Conservation (phyloP, 2,329 filamentous ascomycete species). For the Alternaria longipes region DNA sequence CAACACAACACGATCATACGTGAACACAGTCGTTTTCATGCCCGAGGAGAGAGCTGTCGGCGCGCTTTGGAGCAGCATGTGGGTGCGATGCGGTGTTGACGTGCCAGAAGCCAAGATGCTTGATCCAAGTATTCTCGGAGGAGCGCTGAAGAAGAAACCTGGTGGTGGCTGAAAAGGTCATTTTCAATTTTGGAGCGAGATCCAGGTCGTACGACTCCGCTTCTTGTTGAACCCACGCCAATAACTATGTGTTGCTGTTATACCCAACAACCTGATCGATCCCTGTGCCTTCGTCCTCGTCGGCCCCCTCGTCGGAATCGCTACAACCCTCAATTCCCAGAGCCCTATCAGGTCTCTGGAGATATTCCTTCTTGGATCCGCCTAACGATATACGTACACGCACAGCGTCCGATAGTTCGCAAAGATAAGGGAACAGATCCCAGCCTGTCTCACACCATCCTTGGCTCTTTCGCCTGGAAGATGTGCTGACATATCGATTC, state of each 20-base stretch:
- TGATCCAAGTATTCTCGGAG: constrained; percentile 41
- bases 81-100: constrained; percentile 44
- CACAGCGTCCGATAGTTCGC: background rate
- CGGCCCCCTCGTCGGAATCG: background rate
- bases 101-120: constrained; percentile 40
- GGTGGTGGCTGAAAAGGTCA: constrained; percentile 28
- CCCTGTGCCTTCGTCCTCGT: background rate
- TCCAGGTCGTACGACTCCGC: background rate
- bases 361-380: background rate
- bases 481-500: background rate
- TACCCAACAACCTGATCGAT: background rate
- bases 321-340: background rate
- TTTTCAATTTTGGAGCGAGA: background rate
- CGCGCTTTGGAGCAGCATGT: constrained; percentile 49
- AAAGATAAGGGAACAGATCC: background rate
- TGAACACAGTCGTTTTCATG: constrained; percentile 50
- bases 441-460: constrained; percentile 1
- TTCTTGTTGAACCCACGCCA: background rate
- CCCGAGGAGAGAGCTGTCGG: constrained; percentile 46
- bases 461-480: background rate
- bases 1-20: constrained; percentile 40
- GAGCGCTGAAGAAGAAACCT: constrained; percentile 39
- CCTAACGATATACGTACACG: background rate
- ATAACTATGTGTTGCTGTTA: too few species aligned
- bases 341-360: background rate